Conservation (phyloP, 148 eudicot genomes). For the Persicaria tinctoria region DNA sequence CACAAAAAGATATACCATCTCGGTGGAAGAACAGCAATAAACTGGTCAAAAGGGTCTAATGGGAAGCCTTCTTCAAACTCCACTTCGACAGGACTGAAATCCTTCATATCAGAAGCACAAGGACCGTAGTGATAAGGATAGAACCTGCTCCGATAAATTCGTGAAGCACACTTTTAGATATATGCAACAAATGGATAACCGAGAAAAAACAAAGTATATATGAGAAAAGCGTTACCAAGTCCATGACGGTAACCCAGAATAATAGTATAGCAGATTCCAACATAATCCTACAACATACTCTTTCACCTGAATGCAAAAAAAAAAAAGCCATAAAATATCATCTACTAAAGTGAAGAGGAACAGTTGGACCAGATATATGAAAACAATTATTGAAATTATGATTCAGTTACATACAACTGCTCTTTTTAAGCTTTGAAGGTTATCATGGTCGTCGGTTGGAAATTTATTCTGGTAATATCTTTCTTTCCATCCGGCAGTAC, state of each 20-base stretch:
- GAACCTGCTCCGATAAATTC: constrained; percentile 28
- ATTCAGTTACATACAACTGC: constrained; percentile 20
- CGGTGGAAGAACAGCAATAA: constrained; percentile 61
- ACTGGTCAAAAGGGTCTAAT: constrained; percentile 51
- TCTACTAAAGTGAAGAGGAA: not conserved
- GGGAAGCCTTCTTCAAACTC: constrained; percentile 41
- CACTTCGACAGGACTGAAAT: constrained; percentile 26
- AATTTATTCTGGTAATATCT: constrained; percentile 41
- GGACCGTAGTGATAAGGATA: constrained; percentile 50
- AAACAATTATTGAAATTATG: not conserved
- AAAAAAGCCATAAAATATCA: not conserved
- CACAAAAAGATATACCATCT: constrained; percentile 27
- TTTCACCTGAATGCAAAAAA: constrained; percentile 24
- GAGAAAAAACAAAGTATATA: not conserved
- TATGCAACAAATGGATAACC: not conserved
- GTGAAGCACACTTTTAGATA: not conserved
- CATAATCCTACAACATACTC: constrained; percentile 45
- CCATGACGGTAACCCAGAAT: constrained; percentile 43
- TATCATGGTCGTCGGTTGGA: constrained; percentile 9
- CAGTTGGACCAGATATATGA: not conserved
- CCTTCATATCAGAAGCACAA: constrained; percentile 55
- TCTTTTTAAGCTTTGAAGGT: constrained; percentile 21
- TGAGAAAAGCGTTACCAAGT: constrained; percentile 23
- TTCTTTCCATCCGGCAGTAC: constrained; percentile 26
- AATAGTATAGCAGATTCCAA: constrained; percentile 28